Evolutionary conservation across 495 filamentous ascomycete genomes (phyloP).

Genomic region (Parmelia sp.): DNA sequence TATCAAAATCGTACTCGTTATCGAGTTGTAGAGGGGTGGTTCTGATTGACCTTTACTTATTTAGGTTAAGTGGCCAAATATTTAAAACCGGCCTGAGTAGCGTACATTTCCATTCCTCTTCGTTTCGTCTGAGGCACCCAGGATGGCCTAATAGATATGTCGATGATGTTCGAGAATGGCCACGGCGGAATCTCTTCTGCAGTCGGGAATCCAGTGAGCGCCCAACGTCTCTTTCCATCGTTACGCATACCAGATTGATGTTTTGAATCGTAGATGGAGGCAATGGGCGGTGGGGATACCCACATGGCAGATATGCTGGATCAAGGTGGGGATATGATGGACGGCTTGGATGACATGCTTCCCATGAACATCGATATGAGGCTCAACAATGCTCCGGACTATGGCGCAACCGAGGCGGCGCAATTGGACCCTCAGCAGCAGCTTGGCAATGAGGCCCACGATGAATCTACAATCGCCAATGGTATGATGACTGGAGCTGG

Average conservation of each 20-base stretch:
- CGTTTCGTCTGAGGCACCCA: constrained; percentile 2
- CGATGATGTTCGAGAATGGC: constrained; percentile 25
- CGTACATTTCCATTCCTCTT: background rate
- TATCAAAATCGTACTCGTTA: too few relatives aligned
- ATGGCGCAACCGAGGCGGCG: constrained; percentile 18
- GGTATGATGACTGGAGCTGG: constrained; percentile 41
- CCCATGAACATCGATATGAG: constrained; percentile 32
- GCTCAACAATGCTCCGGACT: constrained; percentile 23
- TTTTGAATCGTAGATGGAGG: constrained; percentile 19
- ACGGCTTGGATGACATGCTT: constrained; percentile 31
- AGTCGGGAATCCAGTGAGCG: constrained; percentile 16
- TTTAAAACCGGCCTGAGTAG: too few relatives aligned
- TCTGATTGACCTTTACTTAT: too few relatives aligned
- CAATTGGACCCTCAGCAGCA: constrained; percentile 24
- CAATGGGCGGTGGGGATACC: constrained; percentile 26
- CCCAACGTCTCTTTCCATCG: constrained; percentile 1
- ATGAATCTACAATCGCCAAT: constrained; percentile 23
- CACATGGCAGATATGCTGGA: constrained; percentile 38
- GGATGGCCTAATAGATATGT: constrained; percentile 20
- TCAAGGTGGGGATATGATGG: constrained; percentile 29
- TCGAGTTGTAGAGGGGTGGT: too few relatives aligned
- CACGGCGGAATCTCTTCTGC: constrained; percentile 20
- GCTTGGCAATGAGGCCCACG: constrained; percentile 17
- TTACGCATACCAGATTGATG: constrained; percentile 5
- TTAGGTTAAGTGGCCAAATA: too few relatives aligned